Percentiles rank a stretch among this genome's conserved stretches.
Conservation (phyloP, 208 protist species). For the Trichomonas vaginalis region DNA sequence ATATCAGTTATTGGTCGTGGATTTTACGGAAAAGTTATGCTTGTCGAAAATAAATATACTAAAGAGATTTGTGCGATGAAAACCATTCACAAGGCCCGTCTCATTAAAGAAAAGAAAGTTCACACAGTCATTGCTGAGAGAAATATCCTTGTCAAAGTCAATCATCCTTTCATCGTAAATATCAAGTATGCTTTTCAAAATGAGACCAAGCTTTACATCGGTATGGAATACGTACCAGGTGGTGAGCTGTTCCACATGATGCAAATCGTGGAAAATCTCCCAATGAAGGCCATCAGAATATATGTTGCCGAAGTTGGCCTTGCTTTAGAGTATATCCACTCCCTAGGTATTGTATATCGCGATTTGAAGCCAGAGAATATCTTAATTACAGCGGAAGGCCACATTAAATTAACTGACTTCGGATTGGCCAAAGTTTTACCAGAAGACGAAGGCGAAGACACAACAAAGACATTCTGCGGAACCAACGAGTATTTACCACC, state of each 20-base stretch:
- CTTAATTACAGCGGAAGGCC: background rate
- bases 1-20: background rate
- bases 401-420: constrained; percentile 15
- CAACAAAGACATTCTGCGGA: constrained; percentile 3
- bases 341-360: background rate
- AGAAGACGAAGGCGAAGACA: background rate
- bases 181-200: constrained; percentile 11
- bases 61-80: background rate
- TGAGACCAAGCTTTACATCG: background rate
- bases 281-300: background rate
- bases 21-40: constrained; percentile 16
- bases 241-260: background rate
- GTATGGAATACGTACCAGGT: background rate
- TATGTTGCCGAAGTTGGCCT: background rate
- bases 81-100: background rate
- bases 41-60: background rate
- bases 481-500: background rate
- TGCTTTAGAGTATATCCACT: constrained; percentile 16
- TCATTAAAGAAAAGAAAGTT: background rate
- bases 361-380: constrained; percentile 16
- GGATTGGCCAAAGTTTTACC: background rate
- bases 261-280: background rate
- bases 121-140: background rate
- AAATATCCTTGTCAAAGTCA: background rate
- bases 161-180: background rate